These are phyloP conservation scores for Xylaria telfairii DNA, from an alignment of 495 filamentous ascomycete species.

Conservation along the genomic window DNA sequence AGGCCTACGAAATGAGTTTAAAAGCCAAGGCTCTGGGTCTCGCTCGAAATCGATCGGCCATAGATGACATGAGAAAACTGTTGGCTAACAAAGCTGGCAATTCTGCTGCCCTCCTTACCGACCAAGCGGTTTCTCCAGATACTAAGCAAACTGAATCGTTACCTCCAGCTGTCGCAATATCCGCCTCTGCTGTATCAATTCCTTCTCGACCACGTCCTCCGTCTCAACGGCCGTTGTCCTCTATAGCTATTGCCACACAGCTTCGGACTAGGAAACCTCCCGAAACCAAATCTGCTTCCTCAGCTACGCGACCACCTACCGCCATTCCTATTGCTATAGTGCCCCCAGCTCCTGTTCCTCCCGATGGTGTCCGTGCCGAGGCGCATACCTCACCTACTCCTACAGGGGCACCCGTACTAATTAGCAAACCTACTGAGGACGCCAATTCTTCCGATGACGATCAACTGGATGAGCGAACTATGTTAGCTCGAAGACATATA, in stretches of 20 bases:
- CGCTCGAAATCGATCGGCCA: slow-evolving; percentile 15
- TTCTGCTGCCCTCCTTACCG: not conserved
- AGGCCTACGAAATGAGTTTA: slow-evolving; percentile 36
- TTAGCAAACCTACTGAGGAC: not conserved
- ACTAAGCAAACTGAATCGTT: not conserved
- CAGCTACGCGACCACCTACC: not conserved
- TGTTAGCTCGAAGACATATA: slow-evolving; percentile 69
- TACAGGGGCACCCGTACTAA: not conserved
- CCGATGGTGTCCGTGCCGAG: not conserved
- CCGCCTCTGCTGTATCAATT: not conserved
- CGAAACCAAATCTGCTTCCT: not conserved
- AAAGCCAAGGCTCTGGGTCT: slow-evolving; percentile 36
- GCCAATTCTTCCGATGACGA: slow-evolving; percentile 23
- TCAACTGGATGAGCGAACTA: slow-evolving; percentile 53
- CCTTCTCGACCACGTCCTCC: slow-evolving; percentile 7
- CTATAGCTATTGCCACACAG: not conserved
- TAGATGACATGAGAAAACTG: slow-evolving; percentile 11
- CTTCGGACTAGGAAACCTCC: slow-evolving; percentile 7
- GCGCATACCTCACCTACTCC: not conserved
- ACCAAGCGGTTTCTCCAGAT: not conserved
- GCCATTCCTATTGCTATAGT: slow-evolving; percentile 7
- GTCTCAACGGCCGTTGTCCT: slow-evolving; percentile 1
- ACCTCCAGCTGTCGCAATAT: not conserved
- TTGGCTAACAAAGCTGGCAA: slow-evolving; percentile 9
- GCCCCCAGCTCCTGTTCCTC: not conserved